Evolutionary conservation across 495 filamentous ascomycete species (phyloP), one percentile per base, ranked within the genome.

Genomic region (Penicillium pulvis): DNA sequence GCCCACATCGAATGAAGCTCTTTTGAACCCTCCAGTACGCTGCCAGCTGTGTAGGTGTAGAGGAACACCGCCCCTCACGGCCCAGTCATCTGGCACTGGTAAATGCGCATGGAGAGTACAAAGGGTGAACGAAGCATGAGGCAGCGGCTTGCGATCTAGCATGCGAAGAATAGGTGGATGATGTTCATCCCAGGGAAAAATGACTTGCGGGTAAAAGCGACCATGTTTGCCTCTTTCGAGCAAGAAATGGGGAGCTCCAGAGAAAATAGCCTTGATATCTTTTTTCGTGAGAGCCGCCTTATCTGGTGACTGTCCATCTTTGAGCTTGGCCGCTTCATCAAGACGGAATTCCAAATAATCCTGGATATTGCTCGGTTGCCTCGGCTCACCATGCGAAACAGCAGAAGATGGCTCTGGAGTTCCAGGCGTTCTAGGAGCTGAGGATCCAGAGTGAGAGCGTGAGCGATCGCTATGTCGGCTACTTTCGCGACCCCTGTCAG

Each of bases 201-300:
- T 81, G 12, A 87, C 87, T 42, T 81, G 82, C 35, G 87, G 87
- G 62, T 86, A 83, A 54, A 78, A 71, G 69, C 79, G 63, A 74
- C 81, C 70, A 76, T 85, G 64, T 74, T 78, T 71, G 72, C 84
- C 72, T 28, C 67, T 70, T 36, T 75, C 71, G 33, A 81, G 66
- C 61, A 87, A 79, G 68, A 89, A 92, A 65, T 90, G 88, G 39
- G 89, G 88, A 14, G 88, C 88, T n/a, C 88, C 88, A 30, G 87
- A 90, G 67, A 92, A 87, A 36, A 92, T 77, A 49, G 83, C 82
- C 67, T 87, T 86, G 56, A 90, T 68, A 49, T 90, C 87, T 23
- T 79, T 73, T 26, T 81, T 80, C 30, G 77, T 83, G 46, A 90
- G 73, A n/a, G 16, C 35, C 10, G 41, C 51, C 17, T 45, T 57